Conservation (phyloP, 2,329 filamentous ascomycete genomes). For the Venturia carpophila region DNA sequence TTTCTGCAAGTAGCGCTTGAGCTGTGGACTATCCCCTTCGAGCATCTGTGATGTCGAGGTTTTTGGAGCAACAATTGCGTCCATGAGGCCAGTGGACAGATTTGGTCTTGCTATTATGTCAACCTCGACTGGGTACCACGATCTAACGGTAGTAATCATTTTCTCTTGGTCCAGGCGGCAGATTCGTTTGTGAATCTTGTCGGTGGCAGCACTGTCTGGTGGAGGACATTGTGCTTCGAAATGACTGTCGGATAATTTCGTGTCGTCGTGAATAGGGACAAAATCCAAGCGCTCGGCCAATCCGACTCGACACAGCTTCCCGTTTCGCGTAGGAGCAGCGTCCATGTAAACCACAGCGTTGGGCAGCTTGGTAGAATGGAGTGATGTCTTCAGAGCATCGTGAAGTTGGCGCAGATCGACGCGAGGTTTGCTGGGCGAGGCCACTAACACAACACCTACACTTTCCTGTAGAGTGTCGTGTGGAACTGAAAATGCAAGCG, state of each 20-base stretch:
- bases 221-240: conserved; percentile 45
- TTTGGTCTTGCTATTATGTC: conserved; percentile 13
- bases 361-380: conserved; percentile 49
- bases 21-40: conserved; percentile 16
- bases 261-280: conserved; percentile 39
- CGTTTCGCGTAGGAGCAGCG: conserved; percentile 47
- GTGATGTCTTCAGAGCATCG: conserved; percentile 37
- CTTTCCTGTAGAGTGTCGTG: conserved; percentile 51
- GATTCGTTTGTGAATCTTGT: conserved; percentile 32
- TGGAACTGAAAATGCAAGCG: conserved; percentile 46
- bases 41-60: not conserved
- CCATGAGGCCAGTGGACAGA: conserved; percentile 26
- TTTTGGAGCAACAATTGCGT: conserved; percentile 30
- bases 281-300: conserved; percentile 43
- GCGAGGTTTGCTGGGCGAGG: conserved; percentile 36
- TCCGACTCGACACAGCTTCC: conserved; percentile 50
- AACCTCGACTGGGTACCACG: not conserved
- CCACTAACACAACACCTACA: conserved; percentile 47
- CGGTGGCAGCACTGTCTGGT: conserved; percentile 40
- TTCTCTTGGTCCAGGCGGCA: conserved; percentile 30
- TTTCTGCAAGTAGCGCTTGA: conserved; percentile 22
- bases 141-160: not conserved
- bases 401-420: conserved; percentile 45
- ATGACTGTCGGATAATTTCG: conserved; percentile 39
- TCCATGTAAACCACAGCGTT: conserved; percentile 48